Conservation (phyloP, 1,284 basidiomycete species). For the Cryptococcus floricola region DNA sequence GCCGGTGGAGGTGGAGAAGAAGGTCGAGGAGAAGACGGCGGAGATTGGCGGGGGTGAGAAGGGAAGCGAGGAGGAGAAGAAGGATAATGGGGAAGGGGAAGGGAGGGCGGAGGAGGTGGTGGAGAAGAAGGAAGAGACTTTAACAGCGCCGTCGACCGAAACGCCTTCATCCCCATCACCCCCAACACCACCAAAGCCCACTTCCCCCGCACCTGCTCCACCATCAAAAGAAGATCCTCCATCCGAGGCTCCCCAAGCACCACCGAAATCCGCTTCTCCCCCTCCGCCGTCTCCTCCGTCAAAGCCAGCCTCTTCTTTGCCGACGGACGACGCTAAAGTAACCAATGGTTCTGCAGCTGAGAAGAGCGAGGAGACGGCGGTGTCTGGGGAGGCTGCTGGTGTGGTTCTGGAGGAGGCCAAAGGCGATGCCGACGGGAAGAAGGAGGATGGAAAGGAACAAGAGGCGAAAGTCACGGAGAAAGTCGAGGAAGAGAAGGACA, state of each 20-base stretch:
- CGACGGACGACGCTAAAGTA: too few species aligned
- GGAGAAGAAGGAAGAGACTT: too few species aligned
- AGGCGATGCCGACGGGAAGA: slow-evolving; percentile 2
- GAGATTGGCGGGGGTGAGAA: not conserved
- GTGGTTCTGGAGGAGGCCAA: slow-evolving; percentile 29
- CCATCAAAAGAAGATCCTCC: not conserved
- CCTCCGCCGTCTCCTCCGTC: too few species aligned
- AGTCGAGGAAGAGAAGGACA: slow-evolving; percentile 4
- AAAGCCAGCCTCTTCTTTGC: too few species aligned
- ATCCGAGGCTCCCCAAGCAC: not conserved
- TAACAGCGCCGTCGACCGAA: too few species aligned
- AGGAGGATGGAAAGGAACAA: not conserved
- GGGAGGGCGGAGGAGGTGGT: too few species aligned
- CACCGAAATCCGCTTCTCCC: not conserved
- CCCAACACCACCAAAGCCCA: too few species aligned
- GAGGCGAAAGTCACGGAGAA: not conserved
- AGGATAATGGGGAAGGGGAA: not conserved
- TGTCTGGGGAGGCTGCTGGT: slow-evolving; percentile 37
- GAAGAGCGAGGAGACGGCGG: not conserved
- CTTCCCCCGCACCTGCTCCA: too few species aligned
- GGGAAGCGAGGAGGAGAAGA: not conserved
- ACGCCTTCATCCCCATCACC: too few species aligned
- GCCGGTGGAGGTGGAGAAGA: not conserved
- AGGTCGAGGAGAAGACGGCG: not conserved
- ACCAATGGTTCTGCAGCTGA: too few species aligned